Evolutionary conservation across 2,329 filamentous ascomycete genomes (phyloP), one percentile per base, ranked within the genome.

Genomic region (Sporothrix brasiliensis): DNA sequence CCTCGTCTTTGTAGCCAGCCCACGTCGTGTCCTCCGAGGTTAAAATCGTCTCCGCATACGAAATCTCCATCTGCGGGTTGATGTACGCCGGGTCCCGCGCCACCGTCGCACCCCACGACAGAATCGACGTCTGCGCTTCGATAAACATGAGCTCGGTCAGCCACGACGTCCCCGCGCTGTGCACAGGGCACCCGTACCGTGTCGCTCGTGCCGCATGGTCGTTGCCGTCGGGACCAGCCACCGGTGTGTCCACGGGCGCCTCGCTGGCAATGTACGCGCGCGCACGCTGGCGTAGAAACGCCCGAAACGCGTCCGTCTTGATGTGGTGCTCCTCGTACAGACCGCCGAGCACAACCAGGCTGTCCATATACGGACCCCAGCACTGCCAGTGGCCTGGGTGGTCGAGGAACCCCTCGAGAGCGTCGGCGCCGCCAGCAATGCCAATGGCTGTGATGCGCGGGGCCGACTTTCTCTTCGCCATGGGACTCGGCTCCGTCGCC

Each of bases 371-470:
- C 0, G 65, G 60, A 0, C 81, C 80, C 79, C 85, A 83, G 21
- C 69, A 76, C 3, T 73, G 71, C 84, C 86, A 90, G 77, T 81
- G 84, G 78, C 81, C 82, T 11, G 86, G 77, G 3, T 83, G 74
- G 49, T 88, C 84, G 11, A 95, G 81, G 73, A 91, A 89, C 16
- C 80, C 76, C 39, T 89, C 79, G 0, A 88, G 81, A 1, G 83
- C 80, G 44, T 89, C 84, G 0, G 88, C 89, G 3, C 88, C 89
- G 69, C 91, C 88, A 1, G 90, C 88, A 19, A 95, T 81, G 0
- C 87, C 92, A 63, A 97, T 83, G 0, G 87, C 91, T 58, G 97
- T 83, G 44, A 97, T 77, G 76, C 93, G 89, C 24, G 97, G 76
- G 19, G 21, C 0, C 39, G 58, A 9, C n/a, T n/a, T 27, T 47